A percentile compares a stretch with the other conserved stretches of the same genome.
These are phyloP conservation scores for Melampsora larici-populina DNA, from an alignment of 1,284 basidiomycete species.

Conservation along the genomic window DNA sequence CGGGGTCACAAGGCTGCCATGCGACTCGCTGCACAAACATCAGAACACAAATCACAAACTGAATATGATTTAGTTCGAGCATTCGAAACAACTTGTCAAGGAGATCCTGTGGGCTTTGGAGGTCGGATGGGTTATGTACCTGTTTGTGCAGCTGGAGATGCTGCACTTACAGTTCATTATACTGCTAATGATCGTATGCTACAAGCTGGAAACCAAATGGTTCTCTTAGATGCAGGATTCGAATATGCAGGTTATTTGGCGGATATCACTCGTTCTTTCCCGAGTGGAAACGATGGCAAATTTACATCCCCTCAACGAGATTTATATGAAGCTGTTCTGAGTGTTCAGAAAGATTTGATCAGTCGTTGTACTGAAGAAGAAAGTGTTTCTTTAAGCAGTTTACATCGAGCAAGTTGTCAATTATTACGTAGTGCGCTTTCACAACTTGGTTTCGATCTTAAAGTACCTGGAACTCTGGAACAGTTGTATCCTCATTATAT, in stretches of 20 bases:
- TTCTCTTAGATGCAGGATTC: constrained; percentile 71
- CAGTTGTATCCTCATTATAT: constrained; percentile 74
- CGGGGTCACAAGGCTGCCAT: constrained; percentile 72
- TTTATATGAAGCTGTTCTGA: constrained; percentile 79
- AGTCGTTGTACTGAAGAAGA: constrained; percentile 58
- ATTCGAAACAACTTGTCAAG: constrained; percentile 77
- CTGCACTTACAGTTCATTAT: constrained; percentile 81
- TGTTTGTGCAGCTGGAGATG: constrained; percentile 78
- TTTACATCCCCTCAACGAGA: constrained; percentile 80
- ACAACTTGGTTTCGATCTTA: constrained; percentile 70
- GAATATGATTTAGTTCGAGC: constrained; percentile 76
- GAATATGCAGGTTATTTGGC: constrained; percentile 36
- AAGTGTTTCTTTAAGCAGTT: constrained; percentile 65
- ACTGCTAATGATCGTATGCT: constrained; percentile 79
- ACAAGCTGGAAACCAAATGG: constrained; percentile 64
- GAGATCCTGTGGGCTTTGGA: constrained; percentile 63
- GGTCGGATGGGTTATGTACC: constrained; percentile 81
- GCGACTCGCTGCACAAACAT: constrained; percentile 63
- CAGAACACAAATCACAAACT: constrained; percentile 60
- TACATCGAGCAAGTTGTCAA: constrained; percentile 73
- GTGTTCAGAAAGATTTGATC: constrained; percentile 64
- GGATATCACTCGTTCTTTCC: constrained; percentile 43
- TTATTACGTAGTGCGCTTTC: constrained; percentile 70
- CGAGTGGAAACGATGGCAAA: constrained; percentile 51
- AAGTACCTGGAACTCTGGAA: constrained; percentile 13